Base-by-base conservation (phyloP, 805 yeast genomes). In the Priceomyces carsonii region DNA sequence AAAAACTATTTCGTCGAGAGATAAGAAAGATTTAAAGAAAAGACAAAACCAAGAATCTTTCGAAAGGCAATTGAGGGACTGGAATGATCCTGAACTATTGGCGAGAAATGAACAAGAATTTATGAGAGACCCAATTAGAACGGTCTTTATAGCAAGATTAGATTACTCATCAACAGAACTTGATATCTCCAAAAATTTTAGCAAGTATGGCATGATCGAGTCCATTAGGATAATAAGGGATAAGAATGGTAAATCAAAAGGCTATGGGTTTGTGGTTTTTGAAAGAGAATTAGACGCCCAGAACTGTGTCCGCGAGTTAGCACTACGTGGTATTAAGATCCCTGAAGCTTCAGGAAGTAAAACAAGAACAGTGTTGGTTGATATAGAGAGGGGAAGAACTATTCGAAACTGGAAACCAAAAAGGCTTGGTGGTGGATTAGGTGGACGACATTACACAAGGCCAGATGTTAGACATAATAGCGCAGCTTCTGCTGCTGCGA, bases 361-460 rank as follows among this genome's bases (percentile, higher is more conserved):
- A n/a, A 26, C 35, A 8, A 62, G 89, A 29, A 62, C 70, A 4
- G 69, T 81, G 6, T 59, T 83, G n/a, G 85, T 82, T 1, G 95
- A 85, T 50, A 72, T 77, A 30, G 93, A 84, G 51, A 57, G 91
- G 39, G 85, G 88, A 2, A 61, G 93, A 29, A 57, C 78, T 1
- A 73, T 75, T 10, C 73, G 82, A 36, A 75, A 71, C 45, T 85
- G 90, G 84, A 73, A 70, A 36, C 93, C 95, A 0, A 55, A 84
- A 47, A 57, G 91, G 39, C 65, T 91, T 2, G 96, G 96, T 1
- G 97, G 97, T 3, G 97, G 97, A 0, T 59, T 85, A n/a, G 97
- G 97, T 3, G 96, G 96, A 1, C 68, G 93, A 36, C 79, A 80
- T 33, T 80, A 80, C 51, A 70, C 79, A 3, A 64, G 58, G 40